These are phyloP conservation scores for Trypanosoma avium DNA, from an alignment of 208 protist genomes.

Conservation along the genomic window DNA sequence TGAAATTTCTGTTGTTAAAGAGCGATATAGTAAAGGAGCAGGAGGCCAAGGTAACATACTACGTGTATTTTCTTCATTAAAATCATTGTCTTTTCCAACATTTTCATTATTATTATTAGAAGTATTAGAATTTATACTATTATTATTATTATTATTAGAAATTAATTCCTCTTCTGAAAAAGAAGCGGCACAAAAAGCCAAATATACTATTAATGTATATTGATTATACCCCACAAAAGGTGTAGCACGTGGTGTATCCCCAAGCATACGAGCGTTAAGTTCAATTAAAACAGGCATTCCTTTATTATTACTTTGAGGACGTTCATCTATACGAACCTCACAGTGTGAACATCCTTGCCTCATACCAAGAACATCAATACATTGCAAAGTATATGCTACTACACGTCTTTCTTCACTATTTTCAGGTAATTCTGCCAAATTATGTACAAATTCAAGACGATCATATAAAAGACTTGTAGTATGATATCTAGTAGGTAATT, in stretches of 20 bases:
- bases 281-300: slow-evolving; percentile 84
- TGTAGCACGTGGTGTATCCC: slow-evolving; percentile 66
- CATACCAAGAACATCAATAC: slow-evolving; percentile 73
- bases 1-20: slow-evolving; percentile 27
- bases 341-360: slow-evolving; percentile 80
- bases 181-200: slow-evolving; percentile 44
- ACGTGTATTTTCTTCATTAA: slow-evolving; percentile 6
- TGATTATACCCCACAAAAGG: slow-evolving; percentile 81
- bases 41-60: slow-evolving; percentile 67
- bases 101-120: not conserved
- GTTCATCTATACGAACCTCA: slow-evolving; percentile 77
- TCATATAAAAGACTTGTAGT: slow-evolving; percentile 78
- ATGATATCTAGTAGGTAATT: slow-evolving; percentile 1
- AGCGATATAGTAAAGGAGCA: slow-evolving; percentile 61
- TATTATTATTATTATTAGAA: not conserved
- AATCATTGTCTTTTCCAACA: not conserved
- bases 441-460: slow-evolving; percentile 58
- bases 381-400: slow-evolving; percentile 71
- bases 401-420: slow-evolving; percentile 51
- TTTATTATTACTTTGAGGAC: slow-evolving; percentile 22
- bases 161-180: slow-evolving; percentile 27
- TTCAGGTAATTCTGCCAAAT: slow-evolving; percentile 41
- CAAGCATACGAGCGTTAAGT: slow-evolving; percentile 84
- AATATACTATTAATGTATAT: slow-evolving; percentile 72
- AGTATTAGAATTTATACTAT: not conserved